phyloP scores from a whole-genome alignment of 441 rosid species.

The Gossypium trilobum region DNA sequence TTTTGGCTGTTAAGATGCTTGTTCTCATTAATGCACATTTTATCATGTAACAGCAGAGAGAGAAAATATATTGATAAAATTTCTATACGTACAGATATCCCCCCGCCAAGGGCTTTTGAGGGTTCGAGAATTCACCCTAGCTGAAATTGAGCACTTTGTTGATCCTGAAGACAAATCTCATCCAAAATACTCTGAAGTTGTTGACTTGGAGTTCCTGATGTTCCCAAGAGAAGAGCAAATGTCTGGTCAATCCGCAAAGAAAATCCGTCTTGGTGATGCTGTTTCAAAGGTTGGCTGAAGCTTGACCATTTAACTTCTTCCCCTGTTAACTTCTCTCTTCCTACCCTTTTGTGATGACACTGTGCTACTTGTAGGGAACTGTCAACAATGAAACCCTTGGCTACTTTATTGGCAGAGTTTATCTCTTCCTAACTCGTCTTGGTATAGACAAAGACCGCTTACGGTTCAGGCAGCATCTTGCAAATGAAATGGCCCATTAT shows the following conservation, averaged over 20 bases:
- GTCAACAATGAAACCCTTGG: conserved; percentile 72
- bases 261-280: conserved; percentile 47
- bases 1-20: neutral
- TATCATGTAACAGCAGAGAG: neutral
- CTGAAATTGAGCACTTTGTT: conserved; percentile 72
- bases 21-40: neutral
- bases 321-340: neutral
- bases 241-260: conserved; percentile 56
- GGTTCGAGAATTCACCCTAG: conserved; percentile 66
- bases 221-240: conserved; percentile 64
- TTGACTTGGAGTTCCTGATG: conserved; percentile 51
- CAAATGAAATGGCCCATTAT: conserved; percentile 83
- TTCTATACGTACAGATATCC: conserved; percentile 37
- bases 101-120: conserved; percentile 75
- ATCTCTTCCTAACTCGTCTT: conserved; percentile 49
- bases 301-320: neutral
- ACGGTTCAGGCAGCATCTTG: conserved; percentile 63
- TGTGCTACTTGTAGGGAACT: conserved; percentile 36
- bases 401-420: conserved; percentile 69
- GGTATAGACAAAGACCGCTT: conserved; percentile 49
- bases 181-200: conserved; percentile 48
- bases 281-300: conserved; percentile 42
- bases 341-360: neutral
- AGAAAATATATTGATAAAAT: neutral
- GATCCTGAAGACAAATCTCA: conserved; percentile 69